Evolutionary conservation across 1,139 yeast genomes (phyloP).

Genomic region (Geotrichum aggregatum): DNA sequence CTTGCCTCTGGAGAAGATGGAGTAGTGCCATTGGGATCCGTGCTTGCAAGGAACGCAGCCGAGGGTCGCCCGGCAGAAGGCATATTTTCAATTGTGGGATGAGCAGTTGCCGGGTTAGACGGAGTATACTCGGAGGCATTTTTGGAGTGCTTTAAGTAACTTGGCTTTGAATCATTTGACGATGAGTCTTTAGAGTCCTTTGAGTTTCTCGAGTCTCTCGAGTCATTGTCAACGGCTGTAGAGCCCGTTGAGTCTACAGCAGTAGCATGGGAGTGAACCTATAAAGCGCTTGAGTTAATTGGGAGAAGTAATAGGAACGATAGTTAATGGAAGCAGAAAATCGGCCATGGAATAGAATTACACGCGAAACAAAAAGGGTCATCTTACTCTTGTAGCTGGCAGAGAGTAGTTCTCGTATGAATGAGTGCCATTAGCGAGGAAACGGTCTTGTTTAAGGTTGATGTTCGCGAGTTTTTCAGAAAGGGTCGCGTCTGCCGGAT

Average conservation of each 20-base stretch:
- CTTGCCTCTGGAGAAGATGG: constrained; percentile 9
- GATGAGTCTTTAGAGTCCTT: background rate
- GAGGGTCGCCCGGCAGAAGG: constrained; percentile 9
- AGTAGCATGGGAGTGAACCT: background rate
- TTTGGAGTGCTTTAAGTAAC: no score
- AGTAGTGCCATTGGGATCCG: constrained; percentile 10
- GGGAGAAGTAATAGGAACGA: background rate
- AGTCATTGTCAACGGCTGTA: background rate
- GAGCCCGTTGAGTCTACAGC: background rate
- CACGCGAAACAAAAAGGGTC: background rate
- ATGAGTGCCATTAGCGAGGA: constrained; percentile 32
- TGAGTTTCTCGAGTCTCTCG: background rate
- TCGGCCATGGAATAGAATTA: no score
- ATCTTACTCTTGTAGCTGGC: constrained; percentile 34
- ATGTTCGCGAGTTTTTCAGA: constrained; percentile 24
- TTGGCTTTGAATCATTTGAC: no score
- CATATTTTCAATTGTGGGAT: background rate
- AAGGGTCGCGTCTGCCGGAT: background rate
- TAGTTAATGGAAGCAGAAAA: background rate
- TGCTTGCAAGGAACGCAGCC: constrained; percentile 9
- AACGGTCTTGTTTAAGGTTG: constrained; percentile 30
- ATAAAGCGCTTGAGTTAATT: background rate
- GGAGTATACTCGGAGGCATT: background rate
- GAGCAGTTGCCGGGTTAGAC: background rate
- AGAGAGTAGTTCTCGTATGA: constrained; percentile 35